Base-by-base conservation (phyloP, 805 yeast genomes). In the Gaillardinia entomophila region DNA sequence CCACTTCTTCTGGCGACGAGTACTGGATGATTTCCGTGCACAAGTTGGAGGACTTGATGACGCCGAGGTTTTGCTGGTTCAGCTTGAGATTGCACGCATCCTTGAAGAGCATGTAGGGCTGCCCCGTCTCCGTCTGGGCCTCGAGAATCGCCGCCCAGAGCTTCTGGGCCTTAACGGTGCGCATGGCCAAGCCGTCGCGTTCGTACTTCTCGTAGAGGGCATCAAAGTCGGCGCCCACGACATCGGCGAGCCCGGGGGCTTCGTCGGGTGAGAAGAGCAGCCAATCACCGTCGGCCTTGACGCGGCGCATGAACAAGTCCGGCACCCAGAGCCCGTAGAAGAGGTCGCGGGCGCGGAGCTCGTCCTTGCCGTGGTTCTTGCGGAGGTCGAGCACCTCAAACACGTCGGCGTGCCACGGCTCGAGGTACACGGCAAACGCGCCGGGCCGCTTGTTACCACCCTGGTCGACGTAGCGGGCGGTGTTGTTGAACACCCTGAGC, bases 381-480 rank as follows among this genome's bases (percentile, higher is more conserved):
- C 92, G 76, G 44, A 90, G 68, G 37, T 89, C 90, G 33, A 90
- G 59, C 49, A 90, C 82, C 38, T 84, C 95, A 56, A 86, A 82
- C 23, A 90, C 71, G 49, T 90, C 98, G 8, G 83, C 75, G 55
- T 90, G 98, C 98, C 98, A 90, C 35, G 98, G 97, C 62, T 90
- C 98, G 24, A 90, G 58, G 60, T 89, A 90, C 24, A 88, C 62
- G 23, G 96, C 96, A 60, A 90, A 84, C 3, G 98, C 98, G 41
- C 97, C 97, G 0, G 98, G 98, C 51, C 98, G 72, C 61, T 89
- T 89, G 64, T 90, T 90, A 35, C 97, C 97, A 41, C 98, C 98
- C 69, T 90, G 98, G 51, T 90, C 97, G 26, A 90, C 97, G 52
- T 89, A 90, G 47, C 96, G 76, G 13, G 98, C 97, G 16, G 97